Base-by-base conservation (phyloP, 371 early-diverging fungal genomes). In the Funneliformis caledonium region DNA sequence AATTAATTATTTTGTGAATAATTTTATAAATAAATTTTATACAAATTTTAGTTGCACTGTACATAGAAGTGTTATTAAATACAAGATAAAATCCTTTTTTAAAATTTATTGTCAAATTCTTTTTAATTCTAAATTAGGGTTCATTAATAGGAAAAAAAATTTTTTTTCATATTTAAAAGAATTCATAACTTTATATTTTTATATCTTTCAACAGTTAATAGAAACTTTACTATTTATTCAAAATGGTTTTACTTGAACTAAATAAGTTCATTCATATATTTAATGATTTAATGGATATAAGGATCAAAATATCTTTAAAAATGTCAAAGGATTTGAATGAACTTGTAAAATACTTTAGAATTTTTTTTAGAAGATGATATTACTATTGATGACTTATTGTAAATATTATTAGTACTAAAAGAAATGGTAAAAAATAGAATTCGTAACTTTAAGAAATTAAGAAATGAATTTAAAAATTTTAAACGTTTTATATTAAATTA, bases 381-480 rank as follows among this genome's bases (percentile, higher is more conserved):
- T 22, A 60, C 60, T 1, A 14, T 60, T 22, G 14, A 14, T 60
- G 60, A 60, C 60, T 60, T 60, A 1, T 14, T 60, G 60, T 0
- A 60, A 60, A 60, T 14, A 60, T 60, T 60, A 60, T 60, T 60
- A 60, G 14, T 60, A 22, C 22, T 60, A 60, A 60, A 60, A 60
- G 60, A 60, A 10, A 14, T 60, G 0, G 60, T 14, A 14, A 14
- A 60, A 60, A 60, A 60, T 19, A 60, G 60, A 60, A 60, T 60
- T 60, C 0, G 4, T 60, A 60, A 1, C 0, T 60, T 2, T 60
- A 22, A 60, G 60, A 22, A 60, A 60, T 60, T 14, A 60, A 14
- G 14, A 60, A 14, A 14, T 10, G 60, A 60, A 60, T 60, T 60
- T 60, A 14, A 4, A 60, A 14, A 22, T 60, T 19, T 60, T 60